Evolutionary conservation across 495 filamentous ascomycete genomes (phyloP).

Genomic region (Hypoxylon subgilvum): DNA sequence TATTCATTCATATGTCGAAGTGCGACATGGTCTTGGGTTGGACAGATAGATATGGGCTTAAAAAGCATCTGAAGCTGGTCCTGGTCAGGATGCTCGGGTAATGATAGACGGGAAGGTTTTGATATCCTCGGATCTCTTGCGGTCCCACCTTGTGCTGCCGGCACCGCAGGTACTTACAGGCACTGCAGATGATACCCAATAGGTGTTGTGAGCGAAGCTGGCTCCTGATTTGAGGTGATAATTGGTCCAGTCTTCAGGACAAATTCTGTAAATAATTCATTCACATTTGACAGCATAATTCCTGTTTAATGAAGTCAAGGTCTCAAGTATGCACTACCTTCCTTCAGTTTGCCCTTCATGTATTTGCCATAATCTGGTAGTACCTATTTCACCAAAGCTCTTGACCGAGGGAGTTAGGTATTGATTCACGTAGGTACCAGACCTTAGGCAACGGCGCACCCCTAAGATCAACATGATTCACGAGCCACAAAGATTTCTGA

Average conservation of each 20-base stretch:
- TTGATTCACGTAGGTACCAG: neutral
- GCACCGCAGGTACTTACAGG: conserved; percentile 26
- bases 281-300: neutral
- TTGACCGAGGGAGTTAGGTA: neutral
- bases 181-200: conserved; percentile 35
- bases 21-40: conserved; percentile 19
- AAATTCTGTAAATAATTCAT: neutral
- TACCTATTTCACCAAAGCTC: neutral
- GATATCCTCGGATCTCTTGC: conserved; percentile 12
- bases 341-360: too few species aligned
- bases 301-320: neutral
- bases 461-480: too few species aligned
- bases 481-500: too few species aligned
- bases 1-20: conserved; percentile 21
- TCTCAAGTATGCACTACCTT: too few species aligned
- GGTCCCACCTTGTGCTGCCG: conserved; percentile 18
- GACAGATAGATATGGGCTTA: conserved; percentile 27
- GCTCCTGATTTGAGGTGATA: conserved; percentile 12
- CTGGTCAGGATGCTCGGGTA: conserved; percentile 34
- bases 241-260: conserved; percentile 13
- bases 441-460: too few species aligned
- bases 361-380: too few species aligned
- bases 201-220: conserved; percentile 18
- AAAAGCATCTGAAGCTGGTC: conserved; percentile 36
- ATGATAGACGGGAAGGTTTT: conserved; percentile 21